Evolutionary conservation across 768 basidiomycete genomes (phyloP).

Genomic region (Pisolithus microcarpus): DNA sequence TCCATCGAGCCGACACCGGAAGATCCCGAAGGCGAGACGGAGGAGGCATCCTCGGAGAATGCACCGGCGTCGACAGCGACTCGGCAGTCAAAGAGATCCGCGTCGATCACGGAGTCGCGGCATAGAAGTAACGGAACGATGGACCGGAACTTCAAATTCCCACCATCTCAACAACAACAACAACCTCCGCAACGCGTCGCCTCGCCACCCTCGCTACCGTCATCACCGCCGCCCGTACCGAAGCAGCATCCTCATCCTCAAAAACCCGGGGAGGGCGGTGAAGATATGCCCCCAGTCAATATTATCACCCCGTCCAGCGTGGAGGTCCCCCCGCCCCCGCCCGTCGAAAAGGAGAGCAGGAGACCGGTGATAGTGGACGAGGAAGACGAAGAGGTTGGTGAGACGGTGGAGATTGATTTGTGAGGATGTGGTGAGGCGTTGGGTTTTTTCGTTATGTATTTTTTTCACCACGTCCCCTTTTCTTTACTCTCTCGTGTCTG

Average conservation of each 20-base stretch:
- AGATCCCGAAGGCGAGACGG: constrained; percentile 30
- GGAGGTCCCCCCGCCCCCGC: constrained; percentile 76
- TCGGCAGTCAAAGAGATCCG: constrained; percentile 18
- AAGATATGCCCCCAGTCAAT: constrained; percentile 10
- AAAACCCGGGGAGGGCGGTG: constrained; percentile 9
- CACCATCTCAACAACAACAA: constrained; percentile 23
- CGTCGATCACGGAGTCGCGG: constrained; percentile 10
- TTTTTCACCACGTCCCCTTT: background rate
- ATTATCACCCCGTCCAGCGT: constrained; percentile 56
- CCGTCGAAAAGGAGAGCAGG: constrained; percentile 62
- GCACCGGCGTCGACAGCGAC: background rate
- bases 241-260: constrained; percentile 11
- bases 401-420: constrained; percentile 66
- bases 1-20: constrained; percentile 50
- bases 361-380: constrained; percentile 43
- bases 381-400: constrained; percentile 69
- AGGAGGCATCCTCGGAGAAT: constrained; percentile 15
- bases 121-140: constrained; percentile 64
- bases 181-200: constrained; percentile 7
- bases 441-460: background rate
- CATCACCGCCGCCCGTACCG: constrained; percentile 5
- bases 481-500: too few relatives aligned
- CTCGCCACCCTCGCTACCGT: constrained; percentile 28
- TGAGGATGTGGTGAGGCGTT: constrained; percentile 21
- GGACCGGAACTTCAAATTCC: constrained; percentile 73